A percentile compares a stretch with the other conserved stretches of the same genome.
Conservation (phyloP, 176 grass and related monocot species). For the Paspalum vaginatum region DNA sequence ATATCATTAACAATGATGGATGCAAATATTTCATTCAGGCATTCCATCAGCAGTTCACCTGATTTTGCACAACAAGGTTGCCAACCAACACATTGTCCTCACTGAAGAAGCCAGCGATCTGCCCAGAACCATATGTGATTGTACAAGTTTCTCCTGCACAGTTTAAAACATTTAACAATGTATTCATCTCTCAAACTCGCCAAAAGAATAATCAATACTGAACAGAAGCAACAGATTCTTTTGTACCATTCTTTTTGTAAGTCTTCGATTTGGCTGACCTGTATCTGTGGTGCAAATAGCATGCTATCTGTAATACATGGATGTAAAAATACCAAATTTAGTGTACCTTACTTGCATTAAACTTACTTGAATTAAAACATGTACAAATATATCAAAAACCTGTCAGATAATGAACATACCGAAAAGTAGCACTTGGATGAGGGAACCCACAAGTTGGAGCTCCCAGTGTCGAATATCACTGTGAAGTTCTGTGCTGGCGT, state of each 20-base stretch:
- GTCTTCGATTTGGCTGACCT: slow-evolving; percentile 54
- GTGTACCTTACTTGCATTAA: no score
- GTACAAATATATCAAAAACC: neutral
- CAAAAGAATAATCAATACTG: slow-evolving; percentile 13
- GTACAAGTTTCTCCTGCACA: slow-evolving; percentile 76
- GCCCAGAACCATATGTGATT: slow-evolving; percentile 91
- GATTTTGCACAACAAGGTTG: slow-evolving; percentile 67
- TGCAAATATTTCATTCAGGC: neutral
- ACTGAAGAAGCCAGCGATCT: slow-evolving; percentile 97
- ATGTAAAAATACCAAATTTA: slow-evolving; percentile 13
- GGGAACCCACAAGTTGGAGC: slow-evolving; percentile 81
- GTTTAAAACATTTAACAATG: neutral
- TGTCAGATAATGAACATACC: slow-evolving; percentile 38
- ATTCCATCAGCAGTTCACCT: slow-evolving; percentile 39
- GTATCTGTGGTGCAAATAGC: slow-evolving; percentile 73
- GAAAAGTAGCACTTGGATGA: slow-evolving; percentile 75
- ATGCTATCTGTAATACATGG: slow-evolving; percentile 58
- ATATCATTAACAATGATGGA: slow-evolving; percentile 1
- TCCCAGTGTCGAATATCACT: slow-evolving; percentile 83
- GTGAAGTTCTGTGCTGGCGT: slow-evolving; percentile 76
- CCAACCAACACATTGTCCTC: slow-evolving; percentile 76
- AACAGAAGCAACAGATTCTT: neutral
- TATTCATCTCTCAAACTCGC: neutral
- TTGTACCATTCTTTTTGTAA: slow-evolving; percentile 71
- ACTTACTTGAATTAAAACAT: neutral